Evolutionary conservation across 2,329 filamentous ascomycete genomes (phyloP).

Genomic region (Xylaria multiplex): DNA sequence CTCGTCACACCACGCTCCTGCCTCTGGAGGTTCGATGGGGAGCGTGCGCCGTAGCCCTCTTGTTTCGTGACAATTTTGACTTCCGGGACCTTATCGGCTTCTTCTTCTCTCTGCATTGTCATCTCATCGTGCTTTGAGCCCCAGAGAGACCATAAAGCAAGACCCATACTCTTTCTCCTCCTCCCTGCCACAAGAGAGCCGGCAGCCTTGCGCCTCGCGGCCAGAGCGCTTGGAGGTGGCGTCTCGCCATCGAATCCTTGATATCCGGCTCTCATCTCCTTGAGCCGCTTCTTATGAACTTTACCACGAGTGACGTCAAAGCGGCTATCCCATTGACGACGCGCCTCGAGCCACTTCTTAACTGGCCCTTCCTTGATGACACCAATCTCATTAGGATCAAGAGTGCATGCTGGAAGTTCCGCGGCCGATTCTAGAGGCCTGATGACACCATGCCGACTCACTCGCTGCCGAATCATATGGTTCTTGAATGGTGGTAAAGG

Average conservation of each 20-base stretch:
- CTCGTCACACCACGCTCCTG: conserved; percentile 49
- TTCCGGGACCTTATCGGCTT: conserved; percentile 55
- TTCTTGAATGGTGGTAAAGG: conserved; percentile 80
- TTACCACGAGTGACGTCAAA: conserved; percentile 75
- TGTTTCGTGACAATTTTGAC: conserved; percentile 50
- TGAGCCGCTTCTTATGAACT: conserved; percentile 77
- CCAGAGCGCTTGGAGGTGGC: conserved; percentile 86
- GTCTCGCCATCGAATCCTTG: conserved; percentile 76
- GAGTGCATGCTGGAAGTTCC: conserved; percentile 71
- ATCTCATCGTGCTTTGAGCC: conserved; percentile 88
- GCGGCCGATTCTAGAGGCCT: conserved; percentile 71
- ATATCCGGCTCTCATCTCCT: conserved; percentile 77
- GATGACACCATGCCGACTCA: conserved; percentile 81
- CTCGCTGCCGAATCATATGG: conserved; percentile 91
- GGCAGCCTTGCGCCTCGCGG: conserved; percentile 69
- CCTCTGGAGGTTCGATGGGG: conserved; percentile 54
- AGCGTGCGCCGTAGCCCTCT: conserved; percentile 57
- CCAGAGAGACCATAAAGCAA: conserved; percentile 88
- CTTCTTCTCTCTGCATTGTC: conserved; percentile 70
- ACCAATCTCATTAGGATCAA: conserved; percentile 74
- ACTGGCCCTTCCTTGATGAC: conserved; percentile 83
- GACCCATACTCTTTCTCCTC: conserved; percentile 70
- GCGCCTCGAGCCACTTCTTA: conserved; percentile 82
- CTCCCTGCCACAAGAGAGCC: conserved; percentile 61
- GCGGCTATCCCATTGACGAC: conserved; percentile 75